Evolutionary conservation across 768 basidiomycete genomes (phyloP).

Genomic region (Austroboletus festivus): DNA sequence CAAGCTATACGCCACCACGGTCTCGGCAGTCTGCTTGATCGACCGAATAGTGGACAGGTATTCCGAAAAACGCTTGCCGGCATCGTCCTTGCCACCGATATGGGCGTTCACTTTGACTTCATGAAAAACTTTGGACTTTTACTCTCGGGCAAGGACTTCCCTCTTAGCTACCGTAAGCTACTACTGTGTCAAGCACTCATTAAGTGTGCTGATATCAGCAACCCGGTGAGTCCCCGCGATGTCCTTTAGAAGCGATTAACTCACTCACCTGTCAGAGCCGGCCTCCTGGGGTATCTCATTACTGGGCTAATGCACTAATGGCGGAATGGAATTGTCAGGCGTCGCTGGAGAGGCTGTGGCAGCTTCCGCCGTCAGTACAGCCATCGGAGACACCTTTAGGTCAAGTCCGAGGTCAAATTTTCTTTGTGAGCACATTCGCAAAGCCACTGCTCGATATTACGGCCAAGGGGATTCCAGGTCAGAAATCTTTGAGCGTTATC

Average conservation of each 20-base stretch:
- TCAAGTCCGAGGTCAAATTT: conserved; percentile 83
- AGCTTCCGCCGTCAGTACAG: conserved; percentile 58
- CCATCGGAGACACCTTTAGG: conserved; percentile 48
- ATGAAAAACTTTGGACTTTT: conserved; percentile 63
- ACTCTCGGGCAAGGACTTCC: conserved; percentile 38
- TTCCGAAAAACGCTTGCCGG: conserved; percentile 77
- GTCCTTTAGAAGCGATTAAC: conserved; percentile 1
- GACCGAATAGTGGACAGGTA: conserved; percentile 38
- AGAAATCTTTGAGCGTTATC: conserved; percentile 12
- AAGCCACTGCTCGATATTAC: conserved; percentile 81
- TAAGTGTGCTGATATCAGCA: conserved; percentile 98
- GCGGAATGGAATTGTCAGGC: conserved; percentile 92
- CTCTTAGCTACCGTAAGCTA: conserved; percentile 51
- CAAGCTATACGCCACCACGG: conserved; percentile 80
- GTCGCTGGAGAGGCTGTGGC: conserved; percentile 74
- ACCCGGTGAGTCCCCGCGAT: conserved; percentile 66
- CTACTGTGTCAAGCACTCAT: conserved; percentile 87
- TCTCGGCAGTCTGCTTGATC: conserved; percentile 64
- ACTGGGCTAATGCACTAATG: conserved; percentile 88
- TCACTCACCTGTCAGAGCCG: conserved; percentile 58
- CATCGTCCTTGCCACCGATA: conserved; percentile 90
- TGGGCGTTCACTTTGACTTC: conserved; percentile 86
- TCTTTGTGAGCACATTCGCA: conserved; percentile 81
- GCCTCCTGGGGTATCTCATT: conserved; percentile 85
- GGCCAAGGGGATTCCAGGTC: conserved; percentile 71